phyloP scores from a whole-genome alignment of 139 green algal genomes.

The Ostreobium quekettii region DNA sequence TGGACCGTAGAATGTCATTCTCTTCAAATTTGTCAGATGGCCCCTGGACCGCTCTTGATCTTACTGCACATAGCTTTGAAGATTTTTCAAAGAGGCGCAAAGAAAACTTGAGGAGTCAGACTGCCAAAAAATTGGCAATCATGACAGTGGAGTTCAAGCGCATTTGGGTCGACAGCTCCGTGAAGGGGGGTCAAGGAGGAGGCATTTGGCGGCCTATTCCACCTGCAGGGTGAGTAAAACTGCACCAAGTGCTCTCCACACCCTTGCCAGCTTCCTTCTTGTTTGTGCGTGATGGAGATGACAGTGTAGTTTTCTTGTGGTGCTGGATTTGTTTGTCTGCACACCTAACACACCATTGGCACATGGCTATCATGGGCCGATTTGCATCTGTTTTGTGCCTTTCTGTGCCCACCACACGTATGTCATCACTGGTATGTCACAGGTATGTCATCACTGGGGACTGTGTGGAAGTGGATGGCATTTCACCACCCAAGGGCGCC shows the following conservation, averaged over 20 bases:
- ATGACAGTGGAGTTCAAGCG: slow-evolving; percentile 51
- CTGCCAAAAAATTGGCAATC: slow-evolving; percentile 12
- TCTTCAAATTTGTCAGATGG: no score
- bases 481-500: background rate
- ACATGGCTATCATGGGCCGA: no score
- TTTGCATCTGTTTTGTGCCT: no score
- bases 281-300: background rate
- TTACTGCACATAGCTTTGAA: no score
- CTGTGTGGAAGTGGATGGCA: background rate
- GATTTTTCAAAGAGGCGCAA: no score
- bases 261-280: background rate
- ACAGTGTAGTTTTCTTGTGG: background rate
- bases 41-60: no score
- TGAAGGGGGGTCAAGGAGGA: slow-evolving; percentile 5
- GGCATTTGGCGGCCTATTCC: slow-evolving; percentile 40
- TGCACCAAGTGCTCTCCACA: no score
- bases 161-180: slow-evolving; percentile 65
- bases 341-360: no score
- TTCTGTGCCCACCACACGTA: no score
- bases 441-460: slow-evolving; percentile 3
- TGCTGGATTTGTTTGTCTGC: no score
- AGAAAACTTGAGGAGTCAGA: background rate
- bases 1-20: no score
- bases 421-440: no score
- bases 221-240: slow-evolving; percentile 3